These are phyloP conservation scores for Wickerhamomyces tratensis DNA, from an alignment of 805 yeast species.

Conservation along the genomic window DNA sequence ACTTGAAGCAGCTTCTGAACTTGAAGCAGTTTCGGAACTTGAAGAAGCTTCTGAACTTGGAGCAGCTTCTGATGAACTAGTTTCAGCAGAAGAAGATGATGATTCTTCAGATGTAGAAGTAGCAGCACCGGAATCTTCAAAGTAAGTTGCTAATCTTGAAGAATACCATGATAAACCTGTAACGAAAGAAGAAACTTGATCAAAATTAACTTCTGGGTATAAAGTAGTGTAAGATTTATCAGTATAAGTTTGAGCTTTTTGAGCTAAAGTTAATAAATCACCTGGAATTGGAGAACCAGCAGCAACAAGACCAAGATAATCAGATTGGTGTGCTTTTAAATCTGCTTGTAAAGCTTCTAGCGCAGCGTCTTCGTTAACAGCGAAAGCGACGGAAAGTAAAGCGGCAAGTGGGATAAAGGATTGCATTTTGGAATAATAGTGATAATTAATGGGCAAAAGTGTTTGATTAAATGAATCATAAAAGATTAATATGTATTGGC, in stretches of 20 bases:
- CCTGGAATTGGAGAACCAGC: constrained; percentile 19
- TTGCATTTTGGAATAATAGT: too few species aligned
- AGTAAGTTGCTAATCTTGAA: constrained; percentile 12
- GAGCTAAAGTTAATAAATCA: constrained; percentile 18
- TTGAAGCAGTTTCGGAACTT: constrained; percentile 41
- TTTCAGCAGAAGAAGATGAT: constrained; percentile 21
- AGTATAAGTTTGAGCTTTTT: constrained; percentile 21
- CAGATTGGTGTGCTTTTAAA: background rate
- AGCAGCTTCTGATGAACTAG: constrained; percentile 33
- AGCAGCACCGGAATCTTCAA: constrained; percentile 3
- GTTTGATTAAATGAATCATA: too few species aligned
- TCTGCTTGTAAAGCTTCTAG: too few species aligned
- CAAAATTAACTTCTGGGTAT: constrained; percentile 16
- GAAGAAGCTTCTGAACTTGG: constrained; percentile 60
- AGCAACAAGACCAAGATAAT: constrained; percentile 13
- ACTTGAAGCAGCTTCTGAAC: background rate
- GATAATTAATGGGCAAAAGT: too few species aligned
- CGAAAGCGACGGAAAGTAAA: too few species aligned
- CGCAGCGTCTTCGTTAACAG: too few species aligned
- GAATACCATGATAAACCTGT: constrained; percentile 25
- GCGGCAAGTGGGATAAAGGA: too few species aligned
- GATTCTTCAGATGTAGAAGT: constrained; percentile 3
- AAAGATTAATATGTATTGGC: too few species aligned
- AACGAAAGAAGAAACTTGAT: constrained; percentile 17
- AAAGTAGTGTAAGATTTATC: constrained; percentile 24